These are phyloP conservation scores for Recurvomyces mirabilis DNA, from an alignment of 495 filamentous ascomycete species.

Conservation along the genomic window DNA sequence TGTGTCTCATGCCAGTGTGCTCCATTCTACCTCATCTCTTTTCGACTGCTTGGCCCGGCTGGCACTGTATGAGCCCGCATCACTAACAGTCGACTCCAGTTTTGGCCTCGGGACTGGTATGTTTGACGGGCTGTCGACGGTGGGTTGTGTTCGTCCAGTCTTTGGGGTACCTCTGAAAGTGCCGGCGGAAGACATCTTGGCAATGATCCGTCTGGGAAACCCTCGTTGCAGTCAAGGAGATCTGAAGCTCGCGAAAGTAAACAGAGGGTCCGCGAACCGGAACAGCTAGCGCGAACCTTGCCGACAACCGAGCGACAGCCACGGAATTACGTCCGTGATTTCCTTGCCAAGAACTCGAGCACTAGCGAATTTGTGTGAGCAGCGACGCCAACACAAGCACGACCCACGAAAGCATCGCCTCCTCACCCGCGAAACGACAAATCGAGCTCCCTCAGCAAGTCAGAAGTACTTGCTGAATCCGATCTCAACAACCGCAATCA, in stretches of 20 bases:
- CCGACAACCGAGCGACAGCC: too few relatives aligned
- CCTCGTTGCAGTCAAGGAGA: too few relatives aligned
- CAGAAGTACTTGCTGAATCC: constrained; percentile 11
- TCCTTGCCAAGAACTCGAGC: too few relatives aligned
- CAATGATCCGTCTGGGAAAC: too few relatives aligned
- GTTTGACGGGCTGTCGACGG: constrained; percentile 55
- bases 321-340: too few relatives aligned
- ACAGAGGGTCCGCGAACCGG: not conserved
- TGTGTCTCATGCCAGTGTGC: not conserved
- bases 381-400: too few relatives aligned
- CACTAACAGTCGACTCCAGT: constrained; percentile 53
- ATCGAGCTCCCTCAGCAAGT: constrained; percentile 7
- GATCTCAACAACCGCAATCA: constrained; percentile 48
- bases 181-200: constrained; percentile 49
- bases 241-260: not conserved
- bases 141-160: constrained; percentile 46
- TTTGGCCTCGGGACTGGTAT: constrained; percentile 66
- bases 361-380: too few relatives aligned
- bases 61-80: constrained; percentile 67
- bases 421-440: too few relatives aligned
- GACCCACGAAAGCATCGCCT: not conserved
- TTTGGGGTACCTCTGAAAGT: constrained; percentile 54
- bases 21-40: constrained; percentile 73
- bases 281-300: not conserved
- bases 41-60: constrained; percentile 91